Evolutionary conservation across 225 moss, liverwort and hornwort species (phyloP).

Genomic region (Climacium dendroides): DNA sequence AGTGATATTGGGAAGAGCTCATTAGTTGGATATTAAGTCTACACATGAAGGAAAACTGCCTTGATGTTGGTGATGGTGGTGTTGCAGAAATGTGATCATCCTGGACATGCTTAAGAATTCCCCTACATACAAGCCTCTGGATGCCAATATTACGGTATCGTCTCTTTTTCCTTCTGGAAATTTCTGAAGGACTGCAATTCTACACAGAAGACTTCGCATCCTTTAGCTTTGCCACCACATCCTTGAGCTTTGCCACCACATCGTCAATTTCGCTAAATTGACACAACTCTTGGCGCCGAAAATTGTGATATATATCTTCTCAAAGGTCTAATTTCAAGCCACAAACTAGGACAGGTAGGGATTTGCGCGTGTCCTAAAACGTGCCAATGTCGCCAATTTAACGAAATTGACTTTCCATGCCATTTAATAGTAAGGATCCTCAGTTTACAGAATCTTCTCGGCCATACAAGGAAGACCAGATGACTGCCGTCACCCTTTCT

Average conservation of each 20-base stretch:
- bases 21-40: neutral
- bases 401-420: neutral
- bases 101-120: constrained; percentile 41
- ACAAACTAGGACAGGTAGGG: neutral
- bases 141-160: constrained; percentile 35
- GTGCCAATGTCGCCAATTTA: neutral
- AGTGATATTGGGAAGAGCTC: neutral
- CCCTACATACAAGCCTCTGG: constrained; percentile 17
- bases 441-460: neutral
- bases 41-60: neutral
- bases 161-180: neutral
- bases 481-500: neutral
- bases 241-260: neutral
- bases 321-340: neutral
- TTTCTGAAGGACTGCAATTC: neutral
- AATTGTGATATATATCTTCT: too few relatives aligned
- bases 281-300: neutral
- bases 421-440: neutral
- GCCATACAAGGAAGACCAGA: neutral
- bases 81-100: constrained; percentile 11
- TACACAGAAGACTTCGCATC: neutral
- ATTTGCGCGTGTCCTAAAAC: neutral
- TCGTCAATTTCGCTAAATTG: neutral
- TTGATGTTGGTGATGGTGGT: neutral
- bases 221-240: neutral